phyloP scores from a whole-genome alignment of 805 yeast genomes.

The Schwanniomyces vanrijiae region DNA sequence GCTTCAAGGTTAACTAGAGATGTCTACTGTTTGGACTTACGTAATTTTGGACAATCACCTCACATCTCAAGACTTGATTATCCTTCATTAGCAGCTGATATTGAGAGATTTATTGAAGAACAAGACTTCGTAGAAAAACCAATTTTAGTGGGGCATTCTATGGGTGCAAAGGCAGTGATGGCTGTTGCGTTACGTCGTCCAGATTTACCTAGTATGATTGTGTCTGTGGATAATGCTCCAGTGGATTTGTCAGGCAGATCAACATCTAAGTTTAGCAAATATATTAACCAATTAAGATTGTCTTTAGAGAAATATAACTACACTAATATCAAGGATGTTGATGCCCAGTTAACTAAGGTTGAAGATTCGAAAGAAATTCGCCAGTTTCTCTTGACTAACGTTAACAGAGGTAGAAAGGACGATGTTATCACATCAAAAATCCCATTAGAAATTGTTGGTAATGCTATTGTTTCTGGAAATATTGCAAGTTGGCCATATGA shows the following conservation, averaged over 20 bases:
- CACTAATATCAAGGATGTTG: conserved; percentile 64
- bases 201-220: conserved; percentile 55
- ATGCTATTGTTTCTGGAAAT: conserved; percentile 60
- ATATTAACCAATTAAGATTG: conserved; percentile 60
- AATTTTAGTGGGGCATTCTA: conserved; percentile 75
- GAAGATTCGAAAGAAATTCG: conserved; percentile 63
- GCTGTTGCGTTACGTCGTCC: conserved; percentile 73
- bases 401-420: conserved; percentile 44
- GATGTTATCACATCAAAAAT: conserved; percentile 53
- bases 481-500: conserved; percentile 80
- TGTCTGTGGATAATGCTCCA: conserved; percentile 91
- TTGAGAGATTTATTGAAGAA: conserved; percentile 64
- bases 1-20: conserved; percentile 50
- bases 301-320: conserved; percentile 51
- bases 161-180: conserved; percentile 97
- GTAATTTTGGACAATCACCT: conserved; percentile 95
- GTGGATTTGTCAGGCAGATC: conserved; percentile 54
- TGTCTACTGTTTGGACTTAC: conserved; percentile 69
- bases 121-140: conserved; percentile 43
- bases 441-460: conserved; percentile 70
- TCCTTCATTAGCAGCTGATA: conserved; percentile 80
- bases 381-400: conserved; percentile 75
- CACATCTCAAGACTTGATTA: conserved; percentile 72
- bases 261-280: conserved; percentile 59
- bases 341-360: conserved; percentile 56